Percentiles rank a stretch among this genome's conserved stretches.
phyloP scores from a whole-genome alignment of 352 stramenopile species.

The Aphanomyces astaci region DNA sequence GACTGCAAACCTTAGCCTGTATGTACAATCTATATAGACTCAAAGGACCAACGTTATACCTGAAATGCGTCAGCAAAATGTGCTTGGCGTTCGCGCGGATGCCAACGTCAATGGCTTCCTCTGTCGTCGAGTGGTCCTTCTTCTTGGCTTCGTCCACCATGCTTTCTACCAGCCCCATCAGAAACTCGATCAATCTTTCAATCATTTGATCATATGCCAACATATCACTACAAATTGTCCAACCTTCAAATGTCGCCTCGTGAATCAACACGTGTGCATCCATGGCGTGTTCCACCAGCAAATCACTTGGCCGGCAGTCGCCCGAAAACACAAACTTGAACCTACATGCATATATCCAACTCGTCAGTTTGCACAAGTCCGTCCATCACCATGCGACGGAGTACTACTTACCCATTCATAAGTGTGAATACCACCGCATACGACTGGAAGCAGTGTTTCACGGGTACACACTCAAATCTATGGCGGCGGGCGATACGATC shows the following conservation, averaged over 20 bases:
- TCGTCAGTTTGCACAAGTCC: no score
- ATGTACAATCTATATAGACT: background rate
- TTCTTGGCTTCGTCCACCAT: conserved; percentile 87
- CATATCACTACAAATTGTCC: background rate
- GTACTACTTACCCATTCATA: conserved; percentile 14
- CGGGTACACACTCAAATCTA: conserved; percentile 55
- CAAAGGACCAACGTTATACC: conserved; percentile 36
- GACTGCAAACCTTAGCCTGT: conserved; percentile 29
- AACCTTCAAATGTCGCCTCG: conserved; percentile 94
- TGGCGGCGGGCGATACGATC: no score
- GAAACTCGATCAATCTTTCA: background rate
- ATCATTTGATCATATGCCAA: background rate
- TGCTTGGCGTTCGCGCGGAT: conserved; percentile 65
- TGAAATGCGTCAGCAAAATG: conserved; percentile 96
- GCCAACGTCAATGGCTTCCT: conserved; percentile 86
- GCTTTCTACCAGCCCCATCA: conserved; percentile 40
- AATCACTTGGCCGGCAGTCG: conserved; percentile 88
- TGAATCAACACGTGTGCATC: conserved; percentile 90
- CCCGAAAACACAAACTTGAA: conserved; percentile 91
- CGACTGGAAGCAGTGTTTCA: conserved; percentile 86
- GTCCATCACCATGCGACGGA: background rate
- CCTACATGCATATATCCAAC: conserved; percentile 24
- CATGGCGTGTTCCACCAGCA: conserved; percentile 44
- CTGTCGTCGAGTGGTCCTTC: conserved; percentile 93
- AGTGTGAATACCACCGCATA: conserved; percentile 82